Evolutionary conservation across 192 early-diverging fungal genomes (phyloP).

Genomic region (Jimgerdemannia flammicorona): DNA sequence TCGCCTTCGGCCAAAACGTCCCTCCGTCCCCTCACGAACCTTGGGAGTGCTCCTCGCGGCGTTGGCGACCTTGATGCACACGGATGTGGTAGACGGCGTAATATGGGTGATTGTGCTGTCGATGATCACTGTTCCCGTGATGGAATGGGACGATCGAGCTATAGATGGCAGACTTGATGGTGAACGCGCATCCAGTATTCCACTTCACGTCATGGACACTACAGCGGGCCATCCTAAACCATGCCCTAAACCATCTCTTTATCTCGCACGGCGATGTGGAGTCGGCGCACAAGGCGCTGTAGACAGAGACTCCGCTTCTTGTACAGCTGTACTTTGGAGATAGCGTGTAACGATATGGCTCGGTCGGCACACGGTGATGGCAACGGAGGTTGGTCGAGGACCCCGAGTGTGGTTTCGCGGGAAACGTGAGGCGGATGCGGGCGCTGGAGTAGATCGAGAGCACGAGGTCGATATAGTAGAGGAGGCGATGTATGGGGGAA

Average conservation of each 20-base stretch:
- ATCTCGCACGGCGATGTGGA: slow-evolving; percentile 24
- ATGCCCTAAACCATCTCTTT: slow-evolving; percentile 17
- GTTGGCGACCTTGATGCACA: slow-evolving; percentile 16
- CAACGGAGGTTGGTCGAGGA: background rate
- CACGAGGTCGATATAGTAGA: background rate
- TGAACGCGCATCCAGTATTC: slow-evolving; percentile 5
- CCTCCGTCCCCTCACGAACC: slow-evolving; percentile 3
- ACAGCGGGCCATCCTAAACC: slow-evolving; percentile 28
- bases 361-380: background rate
- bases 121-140: background rate
- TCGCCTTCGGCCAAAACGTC: slow-evolving; percentile 27
- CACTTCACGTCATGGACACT: slow-evolving; percentile 14
- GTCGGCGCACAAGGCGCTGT: slow-evolving; percentile 28
- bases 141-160: background rate
- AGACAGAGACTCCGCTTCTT: slow-evolving; percentile 16
- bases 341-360: background rate
- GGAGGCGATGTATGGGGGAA: background rate
- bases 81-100: slow-evolving; percentile 22
- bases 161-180: background rate
- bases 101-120: slow-evolving; percentile 18
- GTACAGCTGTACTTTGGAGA: slow-evolving; percentile 22
- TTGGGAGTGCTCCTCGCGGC: slow-evolving; percentile 19
- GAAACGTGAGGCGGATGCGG: slow-evolving; percentile 2
- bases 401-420: background rate
- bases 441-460: slow-evolving; percentile 2